Conservation (phyloP, 208 protist genomes). For the Trypanosoma lewisi region DNA sequence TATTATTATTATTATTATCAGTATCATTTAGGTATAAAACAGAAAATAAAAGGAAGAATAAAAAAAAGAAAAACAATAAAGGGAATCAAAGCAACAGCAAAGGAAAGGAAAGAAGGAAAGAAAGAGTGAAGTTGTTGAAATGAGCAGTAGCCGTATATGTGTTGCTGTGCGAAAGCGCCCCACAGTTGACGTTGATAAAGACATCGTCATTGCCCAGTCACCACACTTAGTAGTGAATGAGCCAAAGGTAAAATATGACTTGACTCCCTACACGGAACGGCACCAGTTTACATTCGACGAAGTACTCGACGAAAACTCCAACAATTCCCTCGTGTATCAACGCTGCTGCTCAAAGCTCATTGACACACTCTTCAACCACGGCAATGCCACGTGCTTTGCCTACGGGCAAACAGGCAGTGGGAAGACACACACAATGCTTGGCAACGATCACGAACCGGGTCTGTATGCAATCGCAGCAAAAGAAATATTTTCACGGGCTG, state of each 20-base stretch:
- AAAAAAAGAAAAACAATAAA: conserved; percentile 6
- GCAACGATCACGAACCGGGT: conserved; percentile 79
- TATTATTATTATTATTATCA: too few species aligned
- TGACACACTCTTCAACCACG: conserved; percentile 94
- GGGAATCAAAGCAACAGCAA: neutral
- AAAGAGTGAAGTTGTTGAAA: conserved; percentile 1
- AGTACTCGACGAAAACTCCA: conserved; percentile 89
- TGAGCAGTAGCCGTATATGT: conserved; percentile 79
- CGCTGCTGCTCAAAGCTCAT: conserved; percentile 93
- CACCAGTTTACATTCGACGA: conserved; percentile 96
- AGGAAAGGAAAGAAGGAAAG: neutral
- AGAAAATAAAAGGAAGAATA: conserved; percentile 7
- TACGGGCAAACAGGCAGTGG: conserved; percentile 97
- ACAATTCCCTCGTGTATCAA: conserved; percentile 93
- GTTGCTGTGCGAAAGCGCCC: conserved; percentile 92
- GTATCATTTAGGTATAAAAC: neutral
- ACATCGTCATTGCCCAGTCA: conserved; percentile 83
- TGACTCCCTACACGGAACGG: conserved; percentile 95
- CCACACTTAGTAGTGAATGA: conserved; percentile 85
- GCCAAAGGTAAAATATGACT: conserved; percentile 94
- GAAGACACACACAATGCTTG: conserved; percentile 94
- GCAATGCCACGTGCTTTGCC: conserved; percentile 96
- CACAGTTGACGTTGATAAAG: conserved; percentile 57
- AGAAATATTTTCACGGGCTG: conserved; percentile 92
- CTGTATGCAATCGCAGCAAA: conserved; percentile 93